Evolutionary conservation across 2,329 filamentous ascomycete genomes (phyloP).

Genomic region (Sporothrix protearum): DNA sequence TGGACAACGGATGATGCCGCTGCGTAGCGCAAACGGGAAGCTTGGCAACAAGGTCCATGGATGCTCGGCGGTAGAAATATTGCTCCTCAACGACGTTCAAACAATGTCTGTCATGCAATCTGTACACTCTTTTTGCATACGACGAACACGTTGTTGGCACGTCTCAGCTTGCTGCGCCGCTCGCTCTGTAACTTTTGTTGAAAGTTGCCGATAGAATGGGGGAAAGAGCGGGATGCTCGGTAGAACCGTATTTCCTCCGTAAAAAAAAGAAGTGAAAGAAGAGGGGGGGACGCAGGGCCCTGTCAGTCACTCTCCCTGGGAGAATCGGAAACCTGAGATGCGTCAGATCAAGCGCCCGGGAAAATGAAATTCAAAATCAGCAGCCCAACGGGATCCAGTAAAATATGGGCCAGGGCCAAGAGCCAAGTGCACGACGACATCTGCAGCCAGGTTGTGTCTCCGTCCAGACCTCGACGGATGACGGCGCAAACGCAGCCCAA

Average conservation of each 20-base stretch:
- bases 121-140: neutral
- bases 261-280: no score
- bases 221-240: neutral
- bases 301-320: neutral
- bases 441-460: neutral
- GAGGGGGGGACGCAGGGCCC: neutral
- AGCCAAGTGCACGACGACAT: neutral
- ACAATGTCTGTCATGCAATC: neutral
- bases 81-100: neutral
- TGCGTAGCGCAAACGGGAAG: neutral
- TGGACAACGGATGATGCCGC: slow-evolving; percentile 8
- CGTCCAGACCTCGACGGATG: neutral
- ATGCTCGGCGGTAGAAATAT: neutral
- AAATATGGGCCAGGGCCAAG: neutral
- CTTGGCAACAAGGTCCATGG: neutral
- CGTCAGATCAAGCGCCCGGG: slow-evolving; percentile 15
- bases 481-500: neutral
- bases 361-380: neutral
- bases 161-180: neutral
- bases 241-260: neutral
- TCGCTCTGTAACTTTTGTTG: neutral
- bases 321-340: slow-evolving; percentile 13
- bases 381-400: neutral
- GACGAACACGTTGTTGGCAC: neutral
- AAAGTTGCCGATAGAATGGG: neutral